Base-by-base conservation (phyloP, 306 rosid species). In the Begonia peltatifolia region DNA sequence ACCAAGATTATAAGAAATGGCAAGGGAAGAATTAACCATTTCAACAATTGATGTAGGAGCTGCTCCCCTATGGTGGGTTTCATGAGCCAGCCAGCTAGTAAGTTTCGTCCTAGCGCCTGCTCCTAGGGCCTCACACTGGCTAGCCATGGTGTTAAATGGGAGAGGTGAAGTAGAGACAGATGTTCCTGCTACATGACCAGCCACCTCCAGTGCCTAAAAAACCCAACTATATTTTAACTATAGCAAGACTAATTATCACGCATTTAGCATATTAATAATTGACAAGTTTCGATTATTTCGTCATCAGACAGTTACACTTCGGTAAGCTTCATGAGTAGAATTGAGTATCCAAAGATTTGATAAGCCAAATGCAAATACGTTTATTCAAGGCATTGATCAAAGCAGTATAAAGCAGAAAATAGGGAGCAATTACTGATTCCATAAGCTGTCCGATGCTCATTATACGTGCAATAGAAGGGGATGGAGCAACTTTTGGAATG, bases 121-220 rank as follows among this genome's bases (percentile, higher is more conserved):
- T 55, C 99, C 99, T 2, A 92, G 84, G 13, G 88, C 78, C 69
- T 92, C 99, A 25, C 96, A 92, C 68, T 86, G 99, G 79, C 82
- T 76, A n/a, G 95, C 81, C 88, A 92, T 86, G 71, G 94, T 42
- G 42, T 81, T 76, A 80, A 76, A 92, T n/a, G 99, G 93, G 12
- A 92, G 93, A 14, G 96, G 94, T 1, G 93, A 83, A 41, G 84
- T 73, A 41, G 96, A 83, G 54, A 92, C 67, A 0, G 79, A 54
- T 16, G 96, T 61, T 71, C 95, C 99, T 0, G 87, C 94, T 47
- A 92, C 99, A 54, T 86, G 93, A 68, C 99, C 87, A 2, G 99
- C 99, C 41, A 86, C 96, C 78, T 81, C 94, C 42, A 92, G 82
- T 46, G 99, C 99, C 99, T 92, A 50, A 42, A 71, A 70, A 36